These are phyloP conservation scores for Ceratocystis huliohia DNA, from an alignment of 2,329 filamentous ascomycete genomes.

Conservation along the genomic window DNA sequence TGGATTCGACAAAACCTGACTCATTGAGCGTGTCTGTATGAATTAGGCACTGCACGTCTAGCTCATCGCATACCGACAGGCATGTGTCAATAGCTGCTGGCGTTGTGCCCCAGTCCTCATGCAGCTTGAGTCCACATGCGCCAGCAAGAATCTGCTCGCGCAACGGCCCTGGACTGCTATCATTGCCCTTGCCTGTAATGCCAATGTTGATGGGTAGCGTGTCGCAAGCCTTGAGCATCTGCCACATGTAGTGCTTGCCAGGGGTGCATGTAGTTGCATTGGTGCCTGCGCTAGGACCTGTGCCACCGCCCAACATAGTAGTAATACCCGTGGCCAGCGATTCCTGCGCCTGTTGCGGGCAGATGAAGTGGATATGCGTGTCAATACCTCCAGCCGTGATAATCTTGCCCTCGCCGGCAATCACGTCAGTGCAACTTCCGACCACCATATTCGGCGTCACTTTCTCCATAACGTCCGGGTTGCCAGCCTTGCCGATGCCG, in stretches of 20 bases:
- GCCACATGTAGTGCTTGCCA: conserved; percentile 64
- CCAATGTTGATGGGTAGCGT: conserved; percentile 72
- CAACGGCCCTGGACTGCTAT: conserved; percentile 56
- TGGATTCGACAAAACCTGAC: conserved; percentile 91
- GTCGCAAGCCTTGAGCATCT: conserved; percentile 85
- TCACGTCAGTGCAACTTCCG: conserved; percentile 79
- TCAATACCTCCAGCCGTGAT: conserved; percentile 84
- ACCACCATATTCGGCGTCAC: conserved; percentile 68
- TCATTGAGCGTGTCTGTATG: conserved; percentile 96
- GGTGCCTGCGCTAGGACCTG: conserved; percentile 80
- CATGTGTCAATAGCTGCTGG: conserved; percentile 86
- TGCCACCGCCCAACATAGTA: conserved; percentile 80
- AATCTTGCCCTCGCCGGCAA: conserved; percentile 82
- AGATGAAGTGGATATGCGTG: conserved; percentile 87
- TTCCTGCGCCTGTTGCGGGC: conserved; percentile 80
- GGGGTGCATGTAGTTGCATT: conserved; percentile 91
- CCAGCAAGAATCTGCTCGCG: conserved; percentile 72
- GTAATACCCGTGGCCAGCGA: conserved; percentile 76
- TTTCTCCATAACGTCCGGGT: conserved; percentile 92
- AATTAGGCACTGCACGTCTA: conserved; percentile 85
- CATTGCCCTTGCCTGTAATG: conserved; percentile 89
- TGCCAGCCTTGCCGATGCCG: conserved; percentile 87
- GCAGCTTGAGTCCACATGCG: conserved; percentile 80
- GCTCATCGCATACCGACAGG: conserved; percentile 72
- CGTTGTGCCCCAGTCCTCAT: conserved; percentile 92